Evolutionary conservation across 305 asterid genomes (phyloP), one percentile per base, ranked within the genome.

Genomic region (Plantago lanceolata): DNA sequence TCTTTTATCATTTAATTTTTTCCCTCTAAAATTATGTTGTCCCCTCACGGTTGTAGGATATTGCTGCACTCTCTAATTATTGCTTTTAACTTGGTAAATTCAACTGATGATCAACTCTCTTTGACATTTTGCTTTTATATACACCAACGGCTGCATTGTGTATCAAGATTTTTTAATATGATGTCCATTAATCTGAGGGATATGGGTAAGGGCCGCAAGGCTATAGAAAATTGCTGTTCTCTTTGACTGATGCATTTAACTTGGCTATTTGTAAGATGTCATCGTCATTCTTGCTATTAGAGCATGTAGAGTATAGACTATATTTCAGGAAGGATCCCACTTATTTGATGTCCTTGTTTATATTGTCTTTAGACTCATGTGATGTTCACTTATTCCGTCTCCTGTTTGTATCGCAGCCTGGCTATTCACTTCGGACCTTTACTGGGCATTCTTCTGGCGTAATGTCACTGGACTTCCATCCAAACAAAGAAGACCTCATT

Each of bases 401-500:
- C 50, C 56, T 69, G 40, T 54, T 65, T 51, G 19, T 65, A 48
- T 73, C 71, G 74, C 87, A 93, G 99, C 83, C 90, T 52, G 82
- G 86, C 7, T 90, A 79, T 78, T 83, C 99, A 26, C 90, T 90
- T 56, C 93, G 97, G 26, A 87, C 82, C 31, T 90, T 90, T 67
- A 87, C 94, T 24, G 99, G 97, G 56, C 99, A 93, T 75, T 85
- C 97, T 6, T 74, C 94, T 37, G 77, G 94, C 60, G 99, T 90
- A 4, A 83, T 84, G 93, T 93, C 99, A 14, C 80, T 93, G 76
- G 97, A 93, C 68, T 90, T 94, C 73, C 97, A 94, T 61, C 99
- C 99, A 17, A 94, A 79, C 78, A 93, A 87, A 79, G 99, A 90
- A 37, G 97, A 93, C 68, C 88, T 90, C 55, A 84, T 93, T 53